Evolutionary conservation across 1,284 basidiomycete species (phyloP), one percentile per base, ranked within the genome.

Genomic region (Ustilago tritici): DNA sequence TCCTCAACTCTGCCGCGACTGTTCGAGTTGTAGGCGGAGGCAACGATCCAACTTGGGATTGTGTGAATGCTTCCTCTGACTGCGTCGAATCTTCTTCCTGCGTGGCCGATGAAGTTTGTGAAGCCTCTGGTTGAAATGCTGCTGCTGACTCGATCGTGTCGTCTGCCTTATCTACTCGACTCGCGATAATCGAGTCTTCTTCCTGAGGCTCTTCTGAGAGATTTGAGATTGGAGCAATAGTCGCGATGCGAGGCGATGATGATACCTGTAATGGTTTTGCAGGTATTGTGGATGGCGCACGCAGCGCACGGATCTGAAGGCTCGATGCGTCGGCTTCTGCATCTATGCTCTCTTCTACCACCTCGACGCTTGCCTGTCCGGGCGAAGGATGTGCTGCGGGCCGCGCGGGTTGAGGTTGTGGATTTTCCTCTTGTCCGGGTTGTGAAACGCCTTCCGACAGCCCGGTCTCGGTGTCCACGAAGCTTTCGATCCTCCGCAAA

Each of bases 51-150:
- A 58, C 15, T 23, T 36, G 56, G 15, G 61, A 54, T 19, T 43
- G 47, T 12, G 17, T 7, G 14, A 38, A 38, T 38, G 64, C 68
- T 32, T 66, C 60, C n/a, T 77, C 63, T 9, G 55, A 58, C 57
- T 68, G 65, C 4, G 76, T 74, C n/a, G 65, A 64, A 3, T 78
- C 70, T 36, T 78, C 76, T 41, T 73, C 70, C 38, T 67, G 76
- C 10, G 76, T 78, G 4, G 63, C 58, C 1, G 72, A 71, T 12
- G 69, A 71, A 9, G 62, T 57, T 56, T 64, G 67, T 11, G 67
- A 70, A 12, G 54, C 49, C 11, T 66, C 40, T 14, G 32, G 7
- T 9, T 10, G 11, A 1, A 23, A 6, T 0, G 34, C 32, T n/a
- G 36, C 15, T 4, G 54, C 41, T 14, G 64, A 72, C 19, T 66